Evolutionary conservation across 768 basidiomycete species (phyloP).

Genomic region (Mrakia frigida): DNA sequence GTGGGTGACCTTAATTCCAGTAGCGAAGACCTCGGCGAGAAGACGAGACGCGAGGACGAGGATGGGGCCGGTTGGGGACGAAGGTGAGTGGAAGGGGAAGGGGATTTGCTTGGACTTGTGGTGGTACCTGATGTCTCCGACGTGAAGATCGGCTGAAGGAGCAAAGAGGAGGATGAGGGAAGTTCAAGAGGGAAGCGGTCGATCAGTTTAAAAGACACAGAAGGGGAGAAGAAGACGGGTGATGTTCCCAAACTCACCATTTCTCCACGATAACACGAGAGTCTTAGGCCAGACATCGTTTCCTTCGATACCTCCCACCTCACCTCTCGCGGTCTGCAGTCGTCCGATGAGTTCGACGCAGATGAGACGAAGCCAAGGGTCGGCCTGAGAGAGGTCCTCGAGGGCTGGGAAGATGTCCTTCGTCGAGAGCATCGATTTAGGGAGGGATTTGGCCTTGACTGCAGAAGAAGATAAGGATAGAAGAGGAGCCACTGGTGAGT

Average conservation of each 20-base stretch:
- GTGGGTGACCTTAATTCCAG: conserved; percentile 60
- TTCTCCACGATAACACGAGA: conserved; percentile 70
- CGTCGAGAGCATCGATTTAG: conserved; percentile 93
- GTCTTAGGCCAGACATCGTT: conserved; percentile 79
- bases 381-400: conserved; percentile 65
- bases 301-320: conserved; percentile 44
- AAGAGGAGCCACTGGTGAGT: no score
- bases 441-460: conserved; percentile 78
- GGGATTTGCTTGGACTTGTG: conserved; percentile 70
- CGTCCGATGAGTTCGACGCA: conserved; percentile 86
- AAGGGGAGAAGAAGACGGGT: background rate
- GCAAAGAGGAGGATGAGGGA: background rate
- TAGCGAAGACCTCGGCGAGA: conserved; percentile 77
- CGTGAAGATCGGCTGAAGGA: background rate
- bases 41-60: conserved; percentile 68
- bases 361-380: conserved; percentile 86
- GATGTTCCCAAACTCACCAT: conserved; percentile 39
- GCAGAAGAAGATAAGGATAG: conserved; percentile 17
- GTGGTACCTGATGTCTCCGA: background rate
- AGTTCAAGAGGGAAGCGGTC: background rate
- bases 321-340: conserved; percentile 68
- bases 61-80: conserved; percentile 66
- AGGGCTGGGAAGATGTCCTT: conserved; percentile 84
- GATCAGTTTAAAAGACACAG: background rate
- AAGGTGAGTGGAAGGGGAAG: conserved; percentile 74